Base-by-base conservation (phyloP, 1,284 basidiomycete species). In the Leccinum subrobustum region DNA sequence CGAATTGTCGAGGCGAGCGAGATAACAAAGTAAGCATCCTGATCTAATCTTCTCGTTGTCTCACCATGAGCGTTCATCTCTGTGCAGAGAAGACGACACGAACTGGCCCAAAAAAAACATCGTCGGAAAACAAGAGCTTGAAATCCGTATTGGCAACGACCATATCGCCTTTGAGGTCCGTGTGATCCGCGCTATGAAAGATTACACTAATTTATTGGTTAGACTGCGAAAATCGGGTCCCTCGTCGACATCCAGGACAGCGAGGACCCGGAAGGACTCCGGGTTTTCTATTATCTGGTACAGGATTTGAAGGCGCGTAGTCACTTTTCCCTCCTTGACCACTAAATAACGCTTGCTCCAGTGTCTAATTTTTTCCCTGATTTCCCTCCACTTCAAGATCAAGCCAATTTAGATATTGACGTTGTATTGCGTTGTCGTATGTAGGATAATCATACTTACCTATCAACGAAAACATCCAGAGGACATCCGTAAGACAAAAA, bases 21-120 rank as follows among this genome's bases (percentile, higher is more conserved):
- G 70, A 95, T 99, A 66, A 92, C 92, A 61, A 97, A 96, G 95
- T 96, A 67, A 65, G 86, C 2, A 7, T n/a, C n/a, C 42, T 20
- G 42, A n/a, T 20, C 12, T 20, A 7, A 14, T 37, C 31, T 4
- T 2, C 4, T 7, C 2, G 8, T 1, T 25, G 4, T 51, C 1
- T 53, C n/a, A 2, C 33, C 39, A 7, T 51, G 9, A 18, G 9
- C 9, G 6, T 54, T 67, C 52, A 63, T 56, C 39, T 6, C 16
- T 8, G 18, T 37, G 31, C 76, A 97, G 95, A 80, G 97, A 99
- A 84, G 96, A 99, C 75, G 96, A 99, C 77, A 85, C 88, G 0
- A 91, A 94, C 70, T 99, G 96, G 97, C 96, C 96, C 4, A 96
- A 97, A 80, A 98, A 96, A 82, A 97, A 98, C 76, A 93, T 97